These are phyloP conservation scores for Solanum sejunctum DNA, from an alignment of 257 asterid genomes.

Conservation along the genomic window DNA sequence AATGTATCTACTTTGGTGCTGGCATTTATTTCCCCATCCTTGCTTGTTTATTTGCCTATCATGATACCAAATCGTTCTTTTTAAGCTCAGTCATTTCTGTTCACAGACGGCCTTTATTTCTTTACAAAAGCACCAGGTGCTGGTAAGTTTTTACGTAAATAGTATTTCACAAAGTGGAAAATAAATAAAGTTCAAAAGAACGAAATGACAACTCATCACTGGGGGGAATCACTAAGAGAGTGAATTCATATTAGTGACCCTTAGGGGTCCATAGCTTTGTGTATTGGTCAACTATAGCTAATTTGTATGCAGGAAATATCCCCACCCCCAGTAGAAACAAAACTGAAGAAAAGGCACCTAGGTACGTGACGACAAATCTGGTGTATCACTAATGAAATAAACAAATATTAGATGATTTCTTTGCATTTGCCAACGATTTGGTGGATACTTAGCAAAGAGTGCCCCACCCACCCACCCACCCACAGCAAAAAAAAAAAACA, in stretches of 20 bases:
- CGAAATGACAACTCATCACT: neutral
- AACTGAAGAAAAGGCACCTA: neutral
- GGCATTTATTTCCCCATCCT: neutral
- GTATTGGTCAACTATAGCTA: neutral
- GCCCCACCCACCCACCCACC: too few relatives aligned
- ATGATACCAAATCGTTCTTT: neutral
- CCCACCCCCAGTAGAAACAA: neutral
- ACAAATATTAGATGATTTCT: neutral
- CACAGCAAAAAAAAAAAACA: too few relatives aligned
- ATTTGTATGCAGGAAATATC: neutral
- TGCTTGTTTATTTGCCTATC: neutral
- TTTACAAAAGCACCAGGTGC: neutral
- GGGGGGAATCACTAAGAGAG: neutral
- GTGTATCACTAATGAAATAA: neutral
- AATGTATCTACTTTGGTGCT: neutral
- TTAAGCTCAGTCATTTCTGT: neutral
- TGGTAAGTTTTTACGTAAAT: neutral
- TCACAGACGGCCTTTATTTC: neutral
- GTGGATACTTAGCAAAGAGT: too few relatives aligned
- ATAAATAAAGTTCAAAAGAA: neutral
- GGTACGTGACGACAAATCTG: neutral
- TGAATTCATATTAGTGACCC: neutral
- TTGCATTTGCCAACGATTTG: too few relatives aligned
- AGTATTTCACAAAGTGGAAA: neutral
- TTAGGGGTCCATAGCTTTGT: neutral